Evolutionary conservation across 2,329 filamentous ascomycete species (phyloP).

Genomic region (Domatiomyces globalis): DNA sequence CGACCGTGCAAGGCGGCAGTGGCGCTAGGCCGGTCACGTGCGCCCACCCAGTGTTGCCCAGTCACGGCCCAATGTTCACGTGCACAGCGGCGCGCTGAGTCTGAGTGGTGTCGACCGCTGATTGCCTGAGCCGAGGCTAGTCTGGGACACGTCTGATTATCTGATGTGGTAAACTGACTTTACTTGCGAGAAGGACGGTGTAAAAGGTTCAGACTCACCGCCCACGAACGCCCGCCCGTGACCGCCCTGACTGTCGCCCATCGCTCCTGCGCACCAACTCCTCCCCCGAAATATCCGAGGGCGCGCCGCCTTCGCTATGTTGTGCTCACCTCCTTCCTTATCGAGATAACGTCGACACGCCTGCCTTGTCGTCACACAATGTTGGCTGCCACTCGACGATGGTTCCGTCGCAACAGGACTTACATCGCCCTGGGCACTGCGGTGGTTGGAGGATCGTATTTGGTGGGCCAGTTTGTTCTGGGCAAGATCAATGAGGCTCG

Average conservation of each 20-base stretch:
- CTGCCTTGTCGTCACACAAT: conserved; percentile 33
- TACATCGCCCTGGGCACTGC: conserved; percentile 78
- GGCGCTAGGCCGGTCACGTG: too few relatives aligned
- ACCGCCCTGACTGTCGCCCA: background rate
- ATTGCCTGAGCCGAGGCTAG: background rate
- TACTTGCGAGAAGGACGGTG: background rate
- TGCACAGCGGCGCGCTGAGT: background rate
- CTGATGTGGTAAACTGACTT: background rate
- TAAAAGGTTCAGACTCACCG: background rate
- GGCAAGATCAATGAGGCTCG: conserved; percentile 83
- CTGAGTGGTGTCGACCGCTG: background rate
- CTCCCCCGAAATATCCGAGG: background rate
- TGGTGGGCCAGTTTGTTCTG: conserved; percentile 84
- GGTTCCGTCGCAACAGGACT: conserved; percentile 83
- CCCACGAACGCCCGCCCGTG: too few relatives aligned
- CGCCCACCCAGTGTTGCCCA: background rate
- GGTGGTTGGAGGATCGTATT: conserved; percentile 75
- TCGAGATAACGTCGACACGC: conserved; percentile 53
- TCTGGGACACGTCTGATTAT: background rate
- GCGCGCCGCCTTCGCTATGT: conserved; percentile 57
- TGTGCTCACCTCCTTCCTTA: conserved; percentile 79
- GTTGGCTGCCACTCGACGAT: conserved; percentile 66
- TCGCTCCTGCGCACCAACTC: background rate
- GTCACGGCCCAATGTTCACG: background rate
- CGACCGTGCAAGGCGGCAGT: too few relatives aligned